Evolutionary conservation across 352 stramenopile genomes (phyloP).

Genomic region (Pythium brassicae): DNA sequence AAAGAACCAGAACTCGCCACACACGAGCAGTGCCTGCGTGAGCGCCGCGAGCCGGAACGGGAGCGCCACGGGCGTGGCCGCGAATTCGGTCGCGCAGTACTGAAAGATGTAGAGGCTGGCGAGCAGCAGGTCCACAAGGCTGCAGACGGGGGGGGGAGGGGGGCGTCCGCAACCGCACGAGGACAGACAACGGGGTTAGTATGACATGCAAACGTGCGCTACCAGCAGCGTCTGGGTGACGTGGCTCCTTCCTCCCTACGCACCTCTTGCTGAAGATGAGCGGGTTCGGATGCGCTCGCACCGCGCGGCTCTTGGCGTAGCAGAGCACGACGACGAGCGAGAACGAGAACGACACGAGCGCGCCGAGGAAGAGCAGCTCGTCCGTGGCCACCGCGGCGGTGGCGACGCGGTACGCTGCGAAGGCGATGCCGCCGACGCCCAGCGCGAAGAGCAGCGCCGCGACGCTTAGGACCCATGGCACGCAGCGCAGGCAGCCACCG

Average conservation of each 20-base stretch:
- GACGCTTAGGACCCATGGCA: conserved; percentile 19
- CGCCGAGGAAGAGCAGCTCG: conserved; percentile 69
- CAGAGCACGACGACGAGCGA: conserved; percentile 70
- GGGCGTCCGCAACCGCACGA: too few species aligned
- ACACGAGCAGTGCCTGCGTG: conserved; percentile 73
- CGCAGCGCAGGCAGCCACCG: background rate
- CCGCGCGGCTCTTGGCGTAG: conserved; percentile 49
- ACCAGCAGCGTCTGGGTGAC: too few species aligned
- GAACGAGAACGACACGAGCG: conserved; percentile 64
- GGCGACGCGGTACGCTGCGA: conserved; percentile 14
- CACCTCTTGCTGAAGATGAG: conserved; percentile 85
- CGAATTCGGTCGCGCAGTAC: conserved; percentile 69
- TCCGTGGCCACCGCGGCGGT: conserved; percentile 34
- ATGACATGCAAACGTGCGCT: too few species aligned
- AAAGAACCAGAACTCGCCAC: conserved; percentile 89
- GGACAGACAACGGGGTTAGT: too few species aligned
- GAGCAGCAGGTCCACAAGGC: conserved; percentile 71
- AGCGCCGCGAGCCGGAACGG: conserved; percentile 63
- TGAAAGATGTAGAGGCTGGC: conserved; percentile 71
- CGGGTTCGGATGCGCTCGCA: conserved; percentile 73
- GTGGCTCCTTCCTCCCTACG: too few species aligned
- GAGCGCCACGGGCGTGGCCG: conserved; percentile 32
- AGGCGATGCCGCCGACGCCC: conserved; percentile 31
- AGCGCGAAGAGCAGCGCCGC: conserved; percentile 31
- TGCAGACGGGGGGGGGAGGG: too few species aligned